Base-by-base conservation (phyloP, 2,329 filamentous ascomycete species). In the Endoconidiophora laricicola region DNA sequence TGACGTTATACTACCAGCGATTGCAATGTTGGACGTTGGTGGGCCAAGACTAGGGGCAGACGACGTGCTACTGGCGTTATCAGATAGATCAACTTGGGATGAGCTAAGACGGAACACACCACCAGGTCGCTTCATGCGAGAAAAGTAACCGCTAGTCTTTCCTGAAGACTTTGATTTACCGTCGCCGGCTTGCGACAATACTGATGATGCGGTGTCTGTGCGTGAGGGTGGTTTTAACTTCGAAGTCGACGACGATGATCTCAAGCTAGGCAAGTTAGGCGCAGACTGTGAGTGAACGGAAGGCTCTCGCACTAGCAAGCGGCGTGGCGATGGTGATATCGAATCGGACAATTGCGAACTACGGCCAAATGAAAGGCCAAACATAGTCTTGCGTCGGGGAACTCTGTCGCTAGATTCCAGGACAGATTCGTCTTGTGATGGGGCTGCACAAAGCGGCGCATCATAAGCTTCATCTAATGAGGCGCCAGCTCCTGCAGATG, bases 141-240 rank as follows among this genome's bases (percentile, higher is more conserved):
- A 69, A 47, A 78, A 62, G 57, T 73, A 76, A 39, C 62, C 62
- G 54, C 64, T 68, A 45, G 72, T 67, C 46, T 69, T 66, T 46
- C 62, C 65, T 46, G 70, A 60, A 2, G 65, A 44, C 14, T n/a
- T 38, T 4, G 20, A 37, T 46, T 63, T 47, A 24, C 14, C 42
- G 40, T 48, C 41, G 26, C 43, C 22, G 6, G 39, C 38, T n/a
- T 49, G 40, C 14, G 45, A 48, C 22, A 26, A 16, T 29, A 45
- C 16, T 3, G 50, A 33, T n/a, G 49, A 48, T 6, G 12, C 36
- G 9, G 52, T 46, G 10, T 7, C 48, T 44, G 43, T 49, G 6
- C 52, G 49, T 23, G 37, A 37, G n/a, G 45, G 40, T 14, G 48
- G 38, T 14, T 42, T 24, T 36, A 48, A 29, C 18, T 29, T 49